Conservation (phyloP, 2,329 filamentous ascomycete genomes). For the Sporothrix globosa region DNA sequence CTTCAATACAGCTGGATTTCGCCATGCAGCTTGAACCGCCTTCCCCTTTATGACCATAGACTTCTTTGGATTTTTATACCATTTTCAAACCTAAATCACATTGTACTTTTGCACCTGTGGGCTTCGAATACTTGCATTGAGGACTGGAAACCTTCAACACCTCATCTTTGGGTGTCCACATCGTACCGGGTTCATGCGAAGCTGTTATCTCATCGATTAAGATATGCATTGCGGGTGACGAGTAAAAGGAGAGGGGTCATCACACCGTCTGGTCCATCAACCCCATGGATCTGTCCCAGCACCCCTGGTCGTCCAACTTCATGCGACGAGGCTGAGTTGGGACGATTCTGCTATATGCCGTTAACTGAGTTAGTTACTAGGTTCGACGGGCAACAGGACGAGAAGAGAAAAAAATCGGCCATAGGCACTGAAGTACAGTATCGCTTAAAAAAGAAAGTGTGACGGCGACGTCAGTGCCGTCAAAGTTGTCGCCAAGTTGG, state of each 20-base stretch:
- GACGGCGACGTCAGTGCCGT: too few relatives aligned
- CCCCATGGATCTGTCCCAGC: not conserved
- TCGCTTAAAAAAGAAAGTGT: not conserved
- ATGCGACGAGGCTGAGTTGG: slow-evolving; percentile 27
- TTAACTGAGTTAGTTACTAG: not conserved
- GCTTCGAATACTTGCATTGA: not conserved
- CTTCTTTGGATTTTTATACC: not conserved
- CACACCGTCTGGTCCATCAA: not conserved
- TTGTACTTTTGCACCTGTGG: not conserved
- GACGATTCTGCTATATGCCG: slow-evolving; percentile 3
- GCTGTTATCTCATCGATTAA: too few relatives aligned
- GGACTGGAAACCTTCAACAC: not conserved
- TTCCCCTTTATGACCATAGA: slow-evolving; percentile 13
- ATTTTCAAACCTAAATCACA: not conserved
- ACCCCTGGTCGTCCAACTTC: not conserved
- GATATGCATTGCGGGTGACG: slow-evolving; percentile 10
- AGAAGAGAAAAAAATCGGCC: not conserved
- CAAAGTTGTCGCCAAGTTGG: too few relatives aligned
- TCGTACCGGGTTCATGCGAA: not conserved
- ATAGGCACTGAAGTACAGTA: not conserved
- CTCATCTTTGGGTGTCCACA: not conserved
- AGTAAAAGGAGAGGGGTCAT: not conserved
- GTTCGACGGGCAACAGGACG: not conserved
- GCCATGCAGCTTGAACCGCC: not conserved
- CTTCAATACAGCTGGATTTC: not conserved